Percentiles rank a stretch among this genome's conserved stretches.
These are phyloP conservation scores for Blepharisma stoltei DNA, from an alignment of 73 alveolate genomes.

Conservation along the genomic window DNA sequence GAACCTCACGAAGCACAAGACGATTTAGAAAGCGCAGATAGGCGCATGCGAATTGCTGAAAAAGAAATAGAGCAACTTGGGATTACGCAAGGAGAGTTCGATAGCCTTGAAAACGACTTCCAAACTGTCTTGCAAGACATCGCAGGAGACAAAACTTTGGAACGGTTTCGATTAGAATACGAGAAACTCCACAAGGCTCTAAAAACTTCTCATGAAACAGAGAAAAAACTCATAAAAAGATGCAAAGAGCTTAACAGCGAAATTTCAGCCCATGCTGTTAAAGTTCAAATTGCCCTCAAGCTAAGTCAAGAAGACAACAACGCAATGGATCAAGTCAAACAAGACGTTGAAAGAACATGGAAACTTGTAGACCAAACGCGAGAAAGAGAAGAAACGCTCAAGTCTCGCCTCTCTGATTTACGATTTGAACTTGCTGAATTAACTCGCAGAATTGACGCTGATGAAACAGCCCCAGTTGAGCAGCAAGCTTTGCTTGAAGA, in stretches of 20 bases:
- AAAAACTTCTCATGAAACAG: conserved; percentile 78
- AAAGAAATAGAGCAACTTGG: conserved; percentile 21
- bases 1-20: not conserved
- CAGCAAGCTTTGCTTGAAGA: conserved; percentile 33
- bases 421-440: conserved; percentile 52
- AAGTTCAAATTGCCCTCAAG: conserved; percentile 76
- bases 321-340: conserved; percentile 47
- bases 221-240: conserved; percentile 79
- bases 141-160: conserved; percentile 79
- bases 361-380: conserved; percentile 46
- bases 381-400: conserved; percentile 55
- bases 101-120: conserved; percentile 76
- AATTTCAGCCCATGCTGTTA: conserved; percentile 64
- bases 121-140: conserved; percentile 78
- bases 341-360: conserved; percentile 34
- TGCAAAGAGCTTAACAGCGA: conserved; percentile 87
- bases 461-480: conserved; percentile 6
- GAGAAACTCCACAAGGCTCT: conserved; percentile 77
- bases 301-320: conserved; percentile 69
- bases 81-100: conserved; percentile 2
- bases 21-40: conserved; percentile 26
- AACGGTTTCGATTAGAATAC: conserved; percentile 76
- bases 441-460: conserved; percentile 31
- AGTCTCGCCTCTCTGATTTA: conserved; percentile 34
- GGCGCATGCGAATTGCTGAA: conserved; percentile 12